phyloP scores from a whole-genome alignment of 139 green algal species.

The Tetraselmis chui region DNA sequence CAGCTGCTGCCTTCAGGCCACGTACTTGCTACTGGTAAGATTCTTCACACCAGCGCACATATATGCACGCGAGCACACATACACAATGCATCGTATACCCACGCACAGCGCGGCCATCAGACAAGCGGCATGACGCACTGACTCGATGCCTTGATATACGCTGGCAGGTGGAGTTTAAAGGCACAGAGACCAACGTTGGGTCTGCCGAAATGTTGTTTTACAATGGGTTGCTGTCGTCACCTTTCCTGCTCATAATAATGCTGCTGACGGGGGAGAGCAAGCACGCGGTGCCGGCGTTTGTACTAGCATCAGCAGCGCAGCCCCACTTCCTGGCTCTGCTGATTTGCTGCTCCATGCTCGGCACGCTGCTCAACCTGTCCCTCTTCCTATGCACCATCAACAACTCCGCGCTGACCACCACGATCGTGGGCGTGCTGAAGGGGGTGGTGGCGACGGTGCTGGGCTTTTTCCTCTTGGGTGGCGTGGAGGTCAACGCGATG shows the following conservation, averaged over 20 bases:
- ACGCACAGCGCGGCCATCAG: no score
- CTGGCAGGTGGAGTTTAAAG: slow-evolving; percentile 1
- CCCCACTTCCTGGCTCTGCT: slow-evolving; percentile 9
- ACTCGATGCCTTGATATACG: no score
- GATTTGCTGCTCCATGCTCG: slow-evolving; percentile 10
- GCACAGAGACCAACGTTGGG: slow-evolving; percentile 26
- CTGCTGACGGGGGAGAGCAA: slow-evolving; percentile 33
- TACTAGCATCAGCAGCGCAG: background rate
- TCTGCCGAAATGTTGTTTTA: slow-evolving; percentile 59
- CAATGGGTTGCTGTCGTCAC: slow-evolving; percentile 58
- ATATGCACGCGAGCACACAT: no score
- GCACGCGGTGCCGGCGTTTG: background rate
- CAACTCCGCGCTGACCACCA: slow-evolving; percentile 73
- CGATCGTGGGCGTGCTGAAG: slow-evolving; percentile 69
- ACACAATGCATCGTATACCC: background rate
- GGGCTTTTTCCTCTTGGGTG: slow-evolving; percentile 64
- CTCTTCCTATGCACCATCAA: slow-evolving; percentile 65
- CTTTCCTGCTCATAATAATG: slow-evolving; percentile 39
- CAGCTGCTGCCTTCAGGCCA: slow-evolving; percentile 50
- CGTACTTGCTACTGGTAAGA: slow-evolving; percentile 66
- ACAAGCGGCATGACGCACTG: no score
- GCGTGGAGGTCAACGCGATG: slow-evolving; percentile 29
- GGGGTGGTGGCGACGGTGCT: slow-evolving; percentile 40
- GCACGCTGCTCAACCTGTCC: slow-evolving; percentile 48
- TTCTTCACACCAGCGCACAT: no score